phyloP scores from a whole-genome alignment of 208 protist species.

The Acanthamoeba triangularis region DNA sequence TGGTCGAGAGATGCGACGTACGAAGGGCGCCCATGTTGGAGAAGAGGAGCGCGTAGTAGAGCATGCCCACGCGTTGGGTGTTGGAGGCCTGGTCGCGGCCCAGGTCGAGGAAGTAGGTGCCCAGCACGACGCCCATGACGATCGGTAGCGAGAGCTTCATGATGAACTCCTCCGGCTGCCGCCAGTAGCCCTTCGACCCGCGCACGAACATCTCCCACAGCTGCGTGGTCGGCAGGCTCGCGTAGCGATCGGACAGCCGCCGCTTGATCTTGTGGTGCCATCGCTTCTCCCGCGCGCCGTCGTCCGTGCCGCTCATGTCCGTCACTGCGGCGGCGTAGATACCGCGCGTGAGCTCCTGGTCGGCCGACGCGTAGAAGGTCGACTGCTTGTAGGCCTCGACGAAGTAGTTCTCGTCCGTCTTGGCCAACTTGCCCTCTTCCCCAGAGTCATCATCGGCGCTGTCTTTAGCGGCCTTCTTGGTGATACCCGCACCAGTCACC shows the following conservation, averaged over 20 bases:
- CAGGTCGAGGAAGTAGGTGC: constrained; percentile 9
- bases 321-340: background rate
- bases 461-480: background rate
- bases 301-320: background rate
- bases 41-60: constrained; percentile 18
- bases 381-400: constrained; percentile 52
- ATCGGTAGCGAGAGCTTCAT: background rate
- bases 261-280: constrained; percentile 10
- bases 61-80: background rate
- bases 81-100: background rate
- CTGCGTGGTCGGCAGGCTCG: background rate
- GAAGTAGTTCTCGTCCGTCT: background rate
- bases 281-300: background rate
- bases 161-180: background rate
- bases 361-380: background rate
- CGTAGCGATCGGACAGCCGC: background rate
- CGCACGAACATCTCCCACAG: background rate
- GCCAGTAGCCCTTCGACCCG: background rate
- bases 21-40: constrained; percentile 15
- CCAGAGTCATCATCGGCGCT: too few species aligned
- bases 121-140: constrained; percentile 12
- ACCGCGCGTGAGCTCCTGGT: background rate
- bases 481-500: constrained; percentile 14
- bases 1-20: background rate
- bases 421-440: background rate